Base-by-base conservation (phyloP, 805 yeast genomes). In the Ogataea degrootiae region DNA sequence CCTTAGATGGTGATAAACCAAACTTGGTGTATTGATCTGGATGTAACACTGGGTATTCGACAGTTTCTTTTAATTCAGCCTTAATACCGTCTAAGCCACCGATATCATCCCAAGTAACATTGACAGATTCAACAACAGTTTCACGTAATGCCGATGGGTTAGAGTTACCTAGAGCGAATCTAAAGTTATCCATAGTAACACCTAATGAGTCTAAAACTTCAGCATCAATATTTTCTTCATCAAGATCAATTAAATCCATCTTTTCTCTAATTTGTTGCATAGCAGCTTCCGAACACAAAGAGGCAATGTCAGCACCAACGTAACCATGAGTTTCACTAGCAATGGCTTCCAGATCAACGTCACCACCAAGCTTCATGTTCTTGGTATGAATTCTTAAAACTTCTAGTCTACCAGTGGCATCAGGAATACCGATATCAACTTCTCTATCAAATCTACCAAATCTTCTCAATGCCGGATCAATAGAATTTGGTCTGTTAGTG, bases 251-350 rank as follows among this genome's bases (percentile, higher is more conserved):
- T 56, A 94, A 76, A 64, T 94, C 99, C 97, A 94, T 91, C 82
- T 94, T 94, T 74, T 94, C 99, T 73, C 99, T 88, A 65, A 94
- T 94, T 76, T 95, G 99, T 78, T 94, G 99, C 99, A 94, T 94
- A 50, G 99, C 99, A 55, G 99, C 99, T 74, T 95, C 99, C n/a
- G 97, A 90, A 78, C 99, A 94, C 64, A 94, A 77, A 7, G 98
- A 91, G 1, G 99, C 99, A 62, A 94, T 76, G 80, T 94, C 99
- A 43, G 97, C 96, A 76, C 99, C 99, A 50, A 94, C 99, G 65
- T 91, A 94, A 75, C 99, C 99, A 67, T 95, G 99, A 36, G 99
- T 94, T 74, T 94, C 99, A 23, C 95, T 75, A 15, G 99, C 98
- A 66, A 94, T 86, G 37, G 92, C 79, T 75, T 94, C 99, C 61